Base-by-base conservation (phyloP, 371 early-diverging fungal genomes). In the Coemansia sp. region DNA sequence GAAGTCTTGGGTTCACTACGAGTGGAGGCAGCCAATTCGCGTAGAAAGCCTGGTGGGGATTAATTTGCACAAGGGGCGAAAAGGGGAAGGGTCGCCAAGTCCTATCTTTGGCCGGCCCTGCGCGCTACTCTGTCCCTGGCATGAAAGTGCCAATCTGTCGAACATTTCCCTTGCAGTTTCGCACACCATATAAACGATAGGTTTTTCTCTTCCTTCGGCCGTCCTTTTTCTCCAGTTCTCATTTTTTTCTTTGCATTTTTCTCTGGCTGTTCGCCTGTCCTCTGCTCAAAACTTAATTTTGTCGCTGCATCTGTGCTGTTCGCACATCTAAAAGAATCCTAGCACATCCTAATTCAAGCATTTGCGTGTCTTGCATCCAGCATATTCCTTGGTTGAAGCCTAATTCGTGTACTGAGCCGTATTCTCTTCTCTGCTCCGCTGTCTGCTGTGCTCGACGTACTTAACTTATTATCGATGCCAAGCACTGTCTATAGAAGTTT, bases 271-370 rank as follows among this genome's bases (percentile, higher is more conserved):
- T 26, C 26, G 47, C 9, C 20, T 20, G n/a, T 16, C 16, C 47
- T 20, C 20, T 20, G 5, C 20, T 8, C 9, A n/a, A 47, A 47
- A 47, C n/a, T 47, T 2, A 43, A 12, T 16, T 16, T 45, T 20
- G 20, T 47, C 26, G n/a, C 36, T 41, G 20, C 53, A 36, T 39
- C 20, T 59, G 51, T 40, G 41, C 52, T 47, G 45, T 57, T 20
- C n/a, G 20, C 39, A 14, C 48, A 35, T 41, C 34, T 16, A 38
- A 38, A 38, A 7, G 7, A 7, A 16, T 20, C n/a, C 20, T 47
- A n/a, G 9, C 47, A 8, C n/a, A 20, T 16, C 20, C 47, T 20
- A 20, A 16, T 14, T 16, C 16, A 8, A 26, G 26, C 26, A 26
- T 26, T 26, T 26, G 26, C 26, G 26, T 26, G 26, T 26, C 26